Evolutionary conservation across 345 rosid species (phyloP).

Genomic region (Rhizophora mangle): DNA sequence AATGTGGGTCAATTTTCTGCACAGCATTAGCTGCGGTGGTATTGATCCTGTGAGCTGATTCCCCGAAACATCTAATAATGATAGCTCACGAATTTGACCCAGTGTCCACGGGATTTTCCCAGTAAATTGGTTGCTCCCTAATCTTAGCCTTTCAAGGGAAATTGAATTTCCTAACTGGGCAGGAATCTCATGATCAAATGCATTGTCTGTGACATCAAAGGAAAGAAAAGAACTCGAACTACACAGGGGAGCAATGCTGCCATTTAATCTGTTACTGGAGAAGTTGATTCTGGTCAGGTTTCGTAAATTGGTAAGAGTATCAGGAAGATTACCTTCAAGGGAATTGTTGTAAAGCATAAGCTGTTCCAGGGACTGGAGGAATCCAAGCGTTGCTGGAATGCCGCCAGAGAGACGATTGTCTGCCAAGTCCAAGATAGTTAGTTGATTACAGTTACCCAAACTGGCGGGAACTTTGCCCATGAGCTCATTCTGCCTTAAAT

Average conservation of each 20-base stretch:
- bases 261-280: conserved; percentile 64
- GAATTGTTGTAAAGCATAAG: conserved; percentile 94
- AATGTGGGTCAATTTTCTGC: conserved; percentile 72
- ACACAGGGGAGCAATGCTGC: conserved; percentile 61
- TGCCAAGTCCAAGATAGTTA: conserved; percentile 77
- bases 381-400: conserved; percentile 57
- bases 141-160: conserved; percentile 70
- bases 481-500: conserved; percentile 78
- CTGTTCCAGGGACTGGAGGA: conserved; percentile 53
- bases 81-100: conserved; percentile 61
- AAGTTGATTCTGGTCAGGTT: conserved; percentile 88
- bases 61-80: conserved; percentile 65
- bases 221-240: conserved; percentile 68
- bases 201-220: conserved; percentile 75
- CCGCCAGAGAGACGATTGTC: conserved; percentile 70
- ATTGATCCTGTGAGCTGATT: conserved; percentile 69
- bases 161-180: conserved; percentile 69
- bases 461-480: conserved; percentile 60
- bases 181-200: conserved; percentile 65
- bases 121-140: conserved; percentile 67
- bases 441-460: conserved; percentile 68
- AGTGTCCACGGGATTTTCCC: conserved; percentile 81
- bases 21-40: conserved; percentile 59
- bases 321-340: conserved; percentile 67
- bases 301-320: conserved; percentile 46